Evolutionary conservation across 352 stramenopile species (phyloP).

Genomic region (Achlya hypogyna): DNA sequence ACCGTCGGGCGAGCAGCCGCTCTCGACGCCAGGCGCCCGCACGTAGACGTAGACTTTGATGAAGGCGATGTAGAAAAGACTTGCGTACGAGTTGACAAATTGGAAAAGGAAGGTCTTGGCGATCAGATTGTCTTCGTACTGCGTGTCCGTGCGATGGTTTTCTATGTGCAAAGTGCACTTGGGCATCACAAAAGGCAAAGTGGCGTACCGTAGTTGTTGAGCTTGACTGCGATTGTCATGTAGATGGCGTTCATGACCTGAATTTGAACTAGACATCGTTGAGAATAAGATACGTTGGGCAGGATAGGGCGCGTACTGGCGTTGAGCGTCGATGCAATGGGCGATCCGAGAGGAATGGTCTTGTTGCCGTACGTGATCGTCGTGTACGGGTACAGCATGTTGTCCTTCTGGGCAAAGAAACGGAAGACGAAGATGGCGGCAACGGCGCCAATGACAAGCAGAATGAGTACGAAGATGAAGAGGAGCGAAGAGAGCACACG

Average conservation of each 20-base stretch:
- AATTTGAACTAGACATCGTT: conserved; percentile 40
- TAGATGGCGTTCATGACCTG: conserved; percentile 76
- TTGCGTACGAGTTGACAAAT: conserved; percentile 77
- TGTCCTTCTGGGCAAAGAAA: conserved; percentile 35
- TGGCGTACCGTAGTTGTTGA: conserved; percentile 48
- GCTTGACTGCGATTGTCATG: conserved; percentile 40
- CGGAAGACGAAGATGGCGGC: conserved; percentile 69
- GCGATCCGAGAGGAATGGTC: conserved; percentile 25
- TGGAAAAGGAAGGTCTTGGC: conserved; percentile 77
- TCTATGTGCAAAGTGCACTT: conserved; percentile 54
- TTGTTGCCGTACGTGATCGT: conserved; percentile 35
- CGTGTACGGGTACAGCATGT: conserved; percentile 47
- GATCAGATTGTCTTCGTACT: conserved; percentile 91
- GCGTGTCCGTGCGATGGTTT: conserved; percentile 95
- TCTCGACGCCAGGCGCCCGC: too few species aligned
- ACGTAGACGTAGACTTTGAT: conserved; percentile 51
- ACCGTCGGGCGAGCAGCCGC: conserved; percentile 33
- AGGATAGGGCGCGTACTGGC: conserved; percentile 20
- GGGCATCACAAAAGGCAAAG: not conserved
- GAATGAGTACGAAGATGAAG: conserved; percentile 59
- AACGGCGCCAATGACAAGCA: conserved; percentile 56
- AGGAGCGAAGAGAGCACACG: conserved; percentile 65
- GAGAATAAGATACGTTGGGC: not conserved
- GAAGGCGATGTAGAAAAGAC: conserved; percentile 81
- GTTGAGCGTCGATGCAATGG: conserved; percentile 64